Conservation (phyloP, 2,329 filamentous ascomycete species). For the Aureobasidium sp. region DNA sequence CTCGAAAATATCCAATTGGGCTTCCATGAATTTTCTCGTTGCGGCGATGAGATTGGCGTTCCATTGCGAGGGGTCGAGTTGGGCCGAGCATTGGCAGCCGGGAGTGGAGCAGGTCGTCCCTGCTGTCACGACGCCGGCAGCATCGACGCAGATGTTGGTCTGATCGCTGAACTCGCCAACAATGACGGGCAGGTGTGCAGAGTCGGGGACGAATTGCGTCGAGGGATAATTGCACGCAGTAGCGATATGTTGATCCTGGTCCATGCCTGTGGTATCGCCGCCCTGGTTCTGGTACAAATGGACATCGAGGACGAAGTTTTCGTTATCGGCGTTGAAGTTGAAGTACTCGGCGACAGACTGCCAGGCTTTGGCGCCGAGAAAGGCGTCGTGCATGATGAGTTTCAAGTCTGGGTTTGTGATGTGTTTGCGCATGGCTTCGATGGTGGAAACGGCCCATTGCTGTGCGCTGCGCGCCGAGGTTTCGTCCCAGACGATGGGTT, state of each 20-base stretch:
- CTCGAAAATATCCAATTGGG: conserved; percentile 46
- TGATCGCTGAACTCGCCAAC: conserved; percentile 54
- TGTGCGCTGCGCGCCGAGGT: conserved; percentile 37
- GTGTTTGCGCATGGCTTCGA: conserved; percentile 27
- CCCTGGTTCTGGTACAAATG: conserved; percentile 44
- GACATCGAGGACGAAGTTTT: conserved; percentile 54
- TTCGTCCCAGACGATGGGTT: conserved; percentile 40
- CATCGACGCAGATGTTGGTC: conserved; percentile 41
- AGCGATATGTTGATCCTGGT: conserved; percentile 32
- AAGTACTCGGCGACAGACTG: conserved; percentile 50
- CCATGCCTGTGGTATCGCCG: conserved; percentile 26
- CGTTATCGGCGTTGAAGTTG: conserved; percentile 40
- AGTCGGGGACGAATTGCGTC: conserved; percentile 36
- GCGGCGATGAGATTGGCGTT: conserved; percentile 36
- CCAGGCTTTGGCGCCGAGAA: conserved; percentile 46
- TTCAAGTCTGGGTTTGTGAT: conserved; percentile 22
- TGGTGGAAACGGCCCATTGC: conserved; percentile 48
- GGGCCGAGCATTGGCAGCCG: conserved; percentile 33
- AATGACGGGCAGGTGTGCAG: conserved; percentile 32
- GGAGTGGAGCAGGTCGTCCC: conserved; percentile 25
- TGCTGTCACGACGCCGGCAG: conserved; percentile 41
- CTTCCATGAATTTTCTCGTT: conserved; percentile 44
- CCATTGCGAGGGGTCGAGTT: conserved; percentile 39
- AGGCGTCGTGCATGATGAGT: conserved; percentile 50
- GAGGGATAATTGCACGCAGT: conserved; percentile 54